Base-by-base conservation (phyloP, 345 rosid genomes). In the Linum usitatissimum region DNA sequence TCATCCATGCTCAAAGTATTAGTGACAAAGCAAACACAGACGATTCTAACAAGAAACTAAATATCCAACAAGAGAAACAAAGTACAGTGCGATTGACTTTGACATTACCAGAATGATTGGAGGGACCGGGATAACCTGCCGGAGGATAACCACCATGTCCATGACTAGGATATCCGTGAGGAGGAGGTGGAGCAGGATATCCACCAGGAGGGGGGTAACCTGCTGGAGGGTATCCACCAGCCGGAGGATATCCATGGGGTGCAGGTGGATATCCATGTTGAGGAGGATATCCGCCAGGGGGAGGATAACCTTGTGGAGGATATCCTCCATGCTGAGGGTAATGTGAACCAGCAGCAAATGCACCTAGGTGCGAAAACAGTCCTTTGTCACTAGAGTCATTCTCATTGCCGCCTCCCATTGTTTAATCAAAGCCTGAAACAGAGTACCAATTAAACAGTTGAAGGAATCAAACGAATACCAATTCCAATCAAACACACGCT, bases 321-420 rank as follows among this genome's bases (percentile, higher is more conserved):
- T 78, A 76, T 12, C 71, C 76, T 45, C 51, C 51, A 9, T 45
- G 51, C 1, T 66, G 79, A 55, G 78, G 76, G 64, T 77, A 80
- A 20, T 73, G 75, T 6, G 73, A 64, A 28, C 85, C 91, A 0
- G 75, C 79, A 45, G 85, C 90, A 57, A 53, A 86, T 55, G 91
- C 96, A 66, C 75, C 88, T 40, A 86, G 81, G 69, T 71, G 18
- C 20, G 91, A 87, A 64, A 88, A 75, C 62, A 88, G 60, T 49
- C 96, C 97, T 78, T 64, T 87, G 75, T 86, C 86, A 13, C 60
- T 62, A 5, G 78, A 34, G 3, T 70, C 87, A 30, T 79, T 73
- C 49, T 71, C 70, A 57, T 76, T 56, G 63, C 83, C 90, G 63
- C 81, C 82, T 58, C 77, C 74, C 76, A 74, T 80, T 70, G 51